These are phyloP conservation scores for Colletotrichum sp. DNA, from an alignment of 2,329 filamentous ascomycete species.

Conservation along the genomic window DNA sequence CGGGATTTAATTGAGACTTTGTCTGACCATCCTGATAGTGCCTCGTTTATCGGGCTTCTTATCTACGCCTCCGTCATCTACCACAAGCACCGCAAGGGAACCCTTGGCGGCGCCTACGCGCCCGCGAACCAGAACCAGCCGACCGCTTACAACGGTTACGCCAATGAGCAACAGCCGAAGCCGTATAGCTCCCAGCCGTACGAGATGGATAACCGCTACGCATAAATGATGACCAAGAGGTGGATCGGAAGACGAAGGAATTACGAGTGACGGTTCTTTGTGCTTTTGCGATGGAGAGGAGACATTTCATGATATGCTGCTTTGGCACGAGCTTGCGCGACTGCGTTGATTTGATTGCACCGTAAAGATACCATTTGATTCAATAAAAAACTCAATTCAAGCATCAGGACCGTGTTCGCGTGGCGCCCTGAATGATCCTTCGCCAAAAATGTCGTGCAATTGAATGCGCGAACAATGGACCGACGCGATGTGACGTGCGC, in stretches of 20 bases:
- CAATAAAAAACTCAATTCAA: neutral
- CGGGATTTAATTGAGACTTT: neutral
- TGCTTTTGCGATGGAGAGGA: neutral
- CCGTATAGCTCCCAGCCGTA: neutral
- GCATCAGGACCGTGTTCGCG: neutral
- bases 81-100: slow-evolving; percentile 25
- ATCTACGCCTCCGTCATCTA: slow-evolving; percentile 34
- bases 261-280: neutral
- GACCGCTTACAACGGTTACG: neutral
- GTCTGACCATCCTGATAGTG: slow-evolving; percentile 17
- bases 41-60: slow-evolving; percentile 36
- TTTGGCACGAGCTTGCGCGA: neutral
- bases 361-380: neutral
- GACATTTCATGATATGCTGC: neutral
- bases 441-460: neutral
- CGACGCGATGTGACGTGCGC: neutral
- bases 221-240: neutral
- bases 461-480: neutral
- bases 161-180: neutral
- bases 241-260: neutral
- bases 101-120: neutral
- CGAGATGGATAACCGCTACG: neutral
- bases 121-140: slow-evolving; percentile 4
- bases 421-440: neutral
- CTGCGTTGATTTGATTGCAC: neutral